Evolutionary conservation across 2,329 filamentous ascomycete genomes (phyloP), one percentile per base, ranked within the genome.

Genomic region (Botrytis squamosa): DNA sequence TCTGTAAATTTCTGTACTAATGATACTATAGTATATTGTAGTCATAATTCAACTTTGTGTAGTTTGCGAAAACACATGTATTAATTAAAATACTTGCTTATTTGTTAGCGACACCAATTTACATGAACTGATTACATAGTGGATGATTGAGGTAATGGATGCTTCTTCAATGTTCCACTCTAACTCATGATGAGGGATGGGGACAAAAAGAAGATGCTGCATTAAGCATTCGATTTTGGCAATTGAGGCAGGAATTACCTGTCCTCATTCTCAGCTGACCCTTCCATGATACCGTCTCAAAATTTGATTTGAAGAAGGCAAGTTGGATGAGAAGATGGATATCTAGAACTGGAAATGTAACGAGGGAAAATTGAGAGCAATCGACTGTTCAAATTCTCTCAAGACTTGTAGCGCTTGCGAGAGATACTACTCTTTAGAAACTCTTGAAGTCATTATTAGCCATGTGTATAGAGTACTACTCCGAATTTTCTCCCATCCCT

Each of bases 1-100:
- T 29, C 1, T 57, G 14, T 9, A 18, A 9, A 9, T 8, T 29
- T 3, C 14, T 29, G 14, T n/a, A 16, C 5, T n/a, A 0, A 0
- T 55, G 16, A 33, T 25, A 40, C 36, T 40, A 14, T 36, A 36
- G 22, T 33, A 8, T 62, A 4, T 18, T 9, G 38, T 60, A 55
- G 25, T 14, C 52, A 29, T 55, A 8, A 8, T 55, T 29, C 14
- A 18, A 18, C 5, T 55, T 0, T 29, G 0, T 55, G 6, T 29
- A 29, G 3, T 20, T 63, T 8, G 7, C 14, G 22, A 9, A 63
- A 22, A 18, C 9, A 46, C 20, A 33, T 20, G 9, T 25, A 36
- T 7, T 1, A 29, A 36, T 22, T 6, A 9, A 14, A n/a, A 38
- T 38, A 5, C 59, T 7, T 55, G 18, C 10, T 62, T 8, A 2